phyloP scores from a whole-genome alignment of 805 yeast species.

The Lipomyces sp. region DNA sequence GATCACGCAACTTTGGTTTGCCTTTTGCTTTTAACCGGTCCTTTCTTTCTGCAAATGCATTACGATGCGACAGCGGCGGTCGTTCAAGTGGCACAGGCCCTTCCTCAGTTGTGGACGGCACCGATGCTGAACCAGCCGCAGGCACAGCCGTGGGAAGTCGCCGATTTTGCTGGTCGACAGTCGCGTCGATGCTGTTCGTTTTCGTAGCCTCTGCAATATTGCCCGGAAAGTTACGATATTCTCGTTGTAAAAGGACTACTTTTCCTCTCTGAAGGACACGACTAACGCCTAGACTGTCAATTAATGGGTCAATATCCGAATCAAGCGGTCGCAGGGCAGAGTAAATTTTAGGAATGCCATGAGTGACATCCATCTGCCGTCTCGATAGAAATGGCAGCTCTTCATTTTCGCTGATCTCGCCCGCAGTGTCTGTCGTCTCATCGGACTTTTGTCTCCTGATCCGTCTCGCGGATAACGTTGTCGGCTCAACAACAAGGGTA shows the following conservation, averaged over 20 bases:
- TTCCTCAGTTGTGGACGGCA: conserved; percentile 16
- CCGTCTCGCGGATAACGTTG: not conserved
- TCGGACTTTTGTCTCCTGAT: conserved; percentile 7
- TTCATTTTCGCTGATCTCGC: conserved; percentile 22
- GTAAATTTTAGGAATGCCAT: conserved; percentile 27
- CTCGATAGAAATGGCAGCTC: conserved; percentile 28
- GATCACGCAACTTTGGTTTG: conserved; percentile 27
- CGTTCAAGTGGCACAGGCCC: conserved; percentile 12
- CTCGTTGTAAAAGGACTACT: conserved; percentile 42
- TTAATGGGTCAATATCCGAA: conserved; percentile 43
- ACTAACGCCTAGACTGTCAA: conserved; percentile 42
- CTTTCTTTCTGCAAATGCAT: conserved; percentile 8
- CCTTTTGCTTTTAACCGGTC: not conserved
- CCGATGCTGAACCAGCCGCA: not conserved
- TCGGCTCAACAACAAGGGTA: conserved; percentile 1
- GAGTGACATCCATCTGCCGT: conserved; percentile 9
- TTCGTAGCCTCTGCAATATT: not conserved
- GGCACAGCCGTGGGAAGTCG: not conserved
- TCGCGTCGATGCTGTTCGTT: not conserved
- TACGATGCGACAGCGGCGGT: conserved; percentile 13
- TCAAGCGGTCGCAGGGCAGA: conserved; percentile 39
- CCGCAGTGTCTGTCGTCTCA: not conserved
- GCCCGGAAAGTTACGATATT: conserved; percentile 35
- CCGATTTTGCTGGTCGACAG: conserved; percentile 6
- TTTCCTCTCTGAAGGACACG: conserved; percentile 41